Evolutionary conservation across 2,329 filamentous ascomycete genomes (phyloP), one percentile per base, ranked within the genome.

Genomic region (Penicillium griseofulvum): DNA sequence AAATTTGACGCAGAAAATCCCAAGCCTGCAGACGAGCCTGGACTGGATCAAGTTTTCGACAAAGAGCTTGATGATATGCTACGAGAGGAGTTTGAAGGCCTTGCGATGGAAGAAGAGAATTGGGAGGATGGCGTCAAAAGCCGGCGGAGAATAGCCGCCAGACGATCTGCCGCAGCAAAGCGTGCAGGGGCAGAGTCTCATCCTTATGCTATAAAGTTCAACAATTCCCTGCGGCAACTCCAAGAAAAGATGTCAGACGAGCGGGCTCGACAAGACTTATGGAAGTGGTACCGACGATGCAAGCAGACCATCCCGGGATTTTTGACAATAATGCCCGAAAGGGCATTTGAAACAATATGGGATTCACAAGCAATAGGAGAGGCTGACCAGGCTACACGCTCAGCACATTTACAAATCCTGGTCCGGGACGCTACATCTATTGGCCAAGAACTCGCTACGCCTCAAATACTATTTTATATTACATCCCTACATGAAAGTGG

Each of bases 271-370:
- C 71, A 74, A 37, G 71, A 74, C 45, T 60, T 80, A 26, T 82
- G 80, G 80, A 78, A 74, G 62, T 76, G 75, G 63, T 83, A 82
- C 65, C 69, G 76, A 31, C 69, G 79, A 29, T 81, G 78, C 65
- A 79, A 80, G 61, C 74, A 76, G 54, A 64, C 72, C 6, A 64
- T 82, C 29, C 68, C 76, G 2, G 70, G 66, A 1, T 77, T 77
- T 56, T 81, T 85, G 73, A 69, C 77, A 34, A 77, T 78, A 29
- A 79, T 91, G n/a, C 82, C 87, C 0, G 66, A 77, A 10, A 78
- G 81, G 16, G 79, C 83, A 5, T 88, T 88, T 83, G 74, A 82
- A n/a, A 68, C 85, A 2, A 70, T 93, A 9, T 93, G 88, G 88
- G 75, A 80, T 41, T 83, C 85, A 1, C 78, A 79, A 58, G 59